Evolutionary conservation across 768 basidiomycete species (phyloP), one percentile per base, ranked within the genome.

Genomic region (Rhodosporidiobolus odoratus): DNA sequence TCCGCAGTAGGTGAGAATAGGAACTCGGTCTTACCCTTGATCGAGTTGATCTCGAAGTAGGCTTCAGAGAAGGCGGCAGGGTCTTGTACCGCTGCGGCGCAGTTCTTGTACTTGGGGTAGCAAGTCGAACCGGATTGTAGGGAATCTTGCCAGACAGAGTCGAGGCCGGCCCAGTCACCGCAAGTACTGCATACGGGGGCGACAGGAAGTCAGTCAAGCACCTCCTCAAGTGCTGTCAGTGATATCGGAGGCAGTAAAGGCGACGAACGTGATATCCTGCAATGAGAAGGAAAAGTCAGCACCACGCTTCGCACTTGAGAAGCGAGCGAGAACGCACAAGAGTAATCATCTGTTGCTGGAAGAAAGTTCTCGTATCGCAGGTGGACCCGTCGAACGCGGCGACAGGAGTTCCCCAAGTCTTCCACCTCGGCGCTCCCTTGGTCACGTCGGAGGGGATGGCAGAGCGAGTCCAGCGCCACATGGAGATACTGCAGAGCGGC

Each of bases 31-130:
- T 27, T 27, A 59, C 58, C 65, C 52, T 60, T 59, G 62, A 75
- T 63, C 48, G 58, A 71, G 54, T 75, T 75, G 66, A 75, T 56
- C 38, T 66, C 69, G 69, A 72, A 75, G 62, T 75, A 73, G 12
- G 75, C 75, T 19, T 75, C 67, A 21, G 67, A 75, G 77, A 85
- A 89, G 79, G 86, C 88, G 34, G 76, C 80, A 27, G 86, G 84
- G 76, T 88, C 81, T 25, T 83, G 81, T 52, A 88, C 84, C 17
- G 72, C 75, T 43, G 65, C 76, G 30, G 74, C 72, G 75, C 82
- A 82, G 21, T 80, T 80, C 16, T 78, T 79, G 37, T 66, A 66
- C 48, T 59, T 66, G 12, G 65, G 48, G 38, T 41, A 59, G 50
- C 57, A 59, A 34, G 13, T 21, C 13, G 23, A 17, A 23, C 66